Evolutionary conservation across 495 filamentous ascomycete genomes (phyloP), one percentile per base, ranked within the genome.

Genomic region (Neurospora sp.): DNA sequence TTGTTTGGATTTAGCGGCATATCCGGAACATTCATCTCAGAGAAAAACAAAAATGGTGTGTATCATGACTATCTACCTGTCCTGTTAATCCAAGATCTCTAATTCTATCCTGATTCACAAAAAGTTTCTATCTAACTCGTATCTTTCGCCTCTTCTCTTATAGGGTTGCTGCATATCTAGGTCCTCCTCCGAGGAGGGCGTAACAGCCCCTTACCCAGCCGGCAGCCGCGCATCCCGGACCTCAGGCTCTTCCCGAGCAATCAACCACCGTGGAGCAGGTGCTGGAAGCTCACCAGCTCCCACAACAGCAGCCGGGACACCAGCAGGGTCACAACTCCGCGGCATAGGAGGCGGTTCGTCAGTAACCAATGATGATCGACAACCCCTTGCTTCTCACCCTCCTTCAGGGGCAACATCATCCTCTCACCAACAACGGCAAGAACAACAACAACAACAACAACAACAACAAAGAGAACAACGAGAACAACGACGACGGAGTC

Each of bases 131-230:
- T 54, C 45, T 66, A 66, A 66, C 54, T 34, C 28, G 28, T 66
- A 34, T 28, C 34, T 17, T 34, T 8, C 5, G 7, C 4, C 11
- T 31, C 36, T 45, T 31, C 38, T 5, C 37, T 69, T 39, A 4
- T 71, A 87, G 85, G 85, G 85, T 76, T 87, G 85, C 75, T 87
- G 85, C 77, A 82, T 86, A 72, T 87, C 85, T 24, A 79, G 80
- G 45, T 77, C 81, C 69, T 76, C 79, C 28, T 6, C 9, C 2
- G 54, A 66, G 15, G 54, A 66, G 72, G 82, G 79, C 72, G 80
- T 82, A 17, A 83, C 81, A 75, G 83, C 82, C n/a, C 84, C 83
- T 19, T 84, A 84, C 36, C 79, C 82, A 8, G 81, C 80, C 8
- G 81, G 79, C 69, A 79, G 70, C 72, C 81, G 74, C 19, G 77